Conservation (phyloP, 805 yeast genomes). For the Debaryomyces maramus region DNA sequence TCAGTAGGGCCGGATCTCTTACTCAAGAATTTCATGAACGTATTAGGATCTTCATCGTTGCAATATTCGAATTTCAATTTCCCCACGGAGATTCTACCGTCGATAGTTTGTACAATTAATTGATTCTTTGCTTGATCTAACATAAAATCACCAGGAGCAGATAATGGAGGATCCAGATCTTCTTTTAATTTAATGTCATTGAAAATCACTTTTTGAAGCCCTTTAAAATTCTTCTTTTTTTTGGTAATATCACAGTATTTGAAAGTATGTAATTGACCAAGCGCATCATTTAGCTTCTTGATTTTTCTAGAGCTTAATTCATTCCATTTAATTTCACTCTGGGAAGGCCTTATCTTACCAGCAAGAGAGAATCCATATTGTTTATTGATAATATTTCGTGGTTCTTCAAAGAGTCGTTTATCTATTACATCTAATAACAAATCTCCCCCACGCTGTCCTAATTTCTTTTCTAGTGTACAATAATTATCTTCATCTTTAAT, state of each 20-base stretch:
- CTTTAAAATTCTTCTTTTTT: constrained; percentile 27
- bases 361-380: constrained; percentile 52
- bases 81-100: constrained; percentile 40
- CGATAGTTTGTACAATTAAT: constrained; percentile 44
- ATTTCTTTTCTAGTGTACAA: constrained; percentile 43
- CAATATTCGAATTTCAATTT: constrained; percentile 57
- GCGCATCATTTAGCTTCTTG: constrained; percentile 44
- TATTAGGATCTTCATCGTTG: constrained; percentile 42
- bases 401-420: constrained; percentile 21
- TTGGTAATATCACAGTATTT: constrained; percentile 35
- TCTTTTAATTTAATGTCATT: constrained; percentile 29
- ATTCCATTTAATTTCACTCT: constrained; percentile 51
- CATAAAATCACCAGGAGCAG: constrained; percentile 23
- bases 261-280: constrained; percentile 58
- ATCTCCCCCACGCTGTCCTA: constrained; percentile 64
- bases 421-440: constrained; percentile 49
- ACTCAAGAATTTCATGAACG: constrained; percentile 43
- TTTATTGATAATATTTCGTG: constrained; percentile 13
- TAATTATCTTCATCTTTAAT: constrained; percentile 48
- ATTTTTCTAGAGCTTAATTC: constrained; percentile 36
- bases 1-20: constrained; percentile 47
- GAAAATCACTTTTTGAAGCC: constrained; percentile 49
- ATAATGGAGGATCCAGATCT: constrained; percentile 2
- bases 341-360: constrained; percentile 47
- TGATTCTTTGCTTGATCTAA: constrained; percentile 13